Percentiles rank a stretch among this genome's conserved stretches.
phyloP scores from a whole-genome alignment of 371 early-diverging fungal species.

The Entomophthora muscae region DNA sequence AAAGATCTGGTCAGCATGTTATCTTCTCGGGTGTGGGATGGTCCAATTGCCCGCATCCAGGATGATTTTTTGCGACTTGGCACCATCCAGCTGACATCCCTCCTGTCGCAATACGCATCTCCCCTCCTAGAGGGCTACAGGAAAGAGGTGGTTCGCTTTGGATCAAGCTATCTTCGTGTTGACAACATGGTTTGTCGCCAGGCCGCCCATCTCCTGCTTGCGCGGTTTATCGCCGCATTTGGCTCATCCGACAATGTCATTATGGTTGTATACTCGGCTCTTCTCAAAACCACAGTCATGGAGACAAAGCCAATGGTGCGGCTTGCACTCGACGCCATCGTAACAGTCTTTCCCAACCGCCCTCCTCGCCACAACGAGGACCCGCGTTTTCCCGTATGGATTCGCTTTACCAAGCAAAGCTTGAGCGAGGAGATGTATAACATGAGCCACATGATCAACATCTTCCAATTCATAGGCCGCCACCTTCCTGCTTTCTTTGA shows the following conservation, averaged over 20 bases:
- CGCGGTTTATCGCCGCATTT: constrained; percentile 77
- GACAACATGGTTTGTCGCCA: constrained; percentile 90
- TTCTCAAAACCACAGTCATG: constrained; percentile 73
- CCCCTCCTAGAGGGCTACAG: constrained; percentile 55
- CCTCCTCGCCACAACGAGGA: constrained; percentile 20
- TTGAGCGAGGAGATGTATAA: constrained; percentile 82
- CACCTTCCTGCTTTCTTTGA: constrained; percentile 80
- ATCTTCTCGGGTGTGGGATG: constrained; percentile 51
- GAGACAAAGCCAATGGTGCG: constrained; percentile 69
- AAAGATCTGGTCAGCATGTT: constrained; percentile 41
- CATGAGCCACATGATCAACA: constrained; percentile 65
- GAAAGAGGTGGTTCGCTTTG: constrained; percentile 88
- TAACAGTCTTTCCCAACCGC: constrained; percentile 74
- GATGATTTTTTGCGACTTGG: constrained; percentile 70
- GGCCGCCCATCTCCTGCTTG: constrained; percentile 81
- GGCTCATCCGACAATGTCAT: constrained; percentile 87
- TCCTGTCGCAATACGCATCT: constrained; percentile 71
- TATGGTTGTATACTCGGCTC: constrained; percentile 69
- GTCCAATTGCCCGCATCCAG: constrained; percentile 20
- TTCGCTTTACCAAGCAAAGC: constrained; percentile 67
- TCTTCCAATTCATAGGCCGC: constrained; percentile 79
- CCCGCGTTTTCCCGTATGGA: constrained; percentile 64
- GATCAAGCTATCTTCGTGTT: constrained; percentile 73
- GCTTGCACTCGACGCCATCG: constrained; percentile 84
- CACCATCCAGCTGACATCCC: constrained; percentile 75